These are phyloP conservation scores for Trichophyton mentagrophytes DNA, from an alignment of 2,329 filamentous ascomycete species.

Conservation along the genomic window DNA sequence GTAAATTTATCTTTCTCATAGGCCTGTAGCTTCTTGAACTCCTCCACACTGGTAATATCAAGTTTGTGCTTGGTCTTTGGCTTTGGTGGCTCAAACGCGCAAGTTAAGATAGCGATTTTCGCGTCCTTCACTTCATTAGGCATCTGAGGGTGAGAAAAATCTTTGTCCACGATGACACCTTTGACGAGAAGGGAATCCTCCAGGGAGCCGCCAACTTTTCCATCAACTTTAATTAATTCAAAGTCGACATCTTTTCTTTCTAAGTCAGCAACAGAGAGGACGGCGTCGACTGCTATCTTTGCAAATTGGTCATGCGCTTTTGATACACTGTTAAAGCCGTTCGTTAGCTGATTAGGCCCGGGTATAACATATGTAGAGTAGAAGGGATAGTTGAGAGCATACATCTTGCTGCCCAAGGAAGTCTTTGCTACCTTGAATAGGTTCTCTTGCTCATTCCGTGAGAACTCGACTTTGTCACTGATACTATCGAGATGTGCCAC, in stretches of 20 bases:
- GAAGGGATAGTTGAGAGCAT: constrained; percentile 13
- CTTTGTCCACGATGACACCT: constrained; percentile 97
- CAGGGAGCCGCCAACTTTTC: constrained; percentile 86
- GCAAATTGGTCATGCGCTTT: constrained; percentile 98
- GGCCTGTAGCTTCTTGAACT: constrained; percentile 93
- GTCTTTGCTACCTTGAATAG: constrained; percentile 91
- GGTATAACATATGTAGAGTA: neutral
- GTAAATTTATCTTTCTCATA: constrained; percentile 95
- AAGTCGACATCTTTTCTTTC: constrained; percentile 97
- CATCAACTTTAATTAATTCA: constrained; percentile 97
- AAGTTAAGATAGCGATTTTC: constrained; percentile 94
- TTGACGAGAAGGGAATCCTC: constrained; percentile 93
- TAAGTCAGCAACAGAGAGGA: constrained; percentile 88
- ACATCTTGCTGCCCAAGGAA: constrained; percentile 92
- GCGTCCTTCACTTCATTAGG: constrained; percentile 87
- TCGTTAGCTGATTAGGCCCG: neutral
- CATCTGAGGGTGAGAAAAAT: constrained; percentile 99
- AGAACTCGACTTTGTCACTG: constrained; percentile 80
- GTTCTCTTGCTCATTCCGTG: constrained; percentile 65
- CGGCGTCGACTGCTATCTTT: constrained; percentile 91
- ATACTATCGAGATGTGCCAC: constrained; percentile 86
- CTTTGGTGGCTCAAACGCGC: constrained; percentile 96
- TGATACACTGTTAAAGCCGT: constrained; percentile 50
- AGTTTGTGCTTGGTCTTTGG: constrained; percentile 99
- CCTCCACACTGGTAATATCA: constrained; percentile 90